A percentile compares a stretch with the other conserved stretches of the same genome.
phyloP scores from a whole-genome alignment of 768 basidiomycete species.

The Auriscalpium orientale region DNA sequence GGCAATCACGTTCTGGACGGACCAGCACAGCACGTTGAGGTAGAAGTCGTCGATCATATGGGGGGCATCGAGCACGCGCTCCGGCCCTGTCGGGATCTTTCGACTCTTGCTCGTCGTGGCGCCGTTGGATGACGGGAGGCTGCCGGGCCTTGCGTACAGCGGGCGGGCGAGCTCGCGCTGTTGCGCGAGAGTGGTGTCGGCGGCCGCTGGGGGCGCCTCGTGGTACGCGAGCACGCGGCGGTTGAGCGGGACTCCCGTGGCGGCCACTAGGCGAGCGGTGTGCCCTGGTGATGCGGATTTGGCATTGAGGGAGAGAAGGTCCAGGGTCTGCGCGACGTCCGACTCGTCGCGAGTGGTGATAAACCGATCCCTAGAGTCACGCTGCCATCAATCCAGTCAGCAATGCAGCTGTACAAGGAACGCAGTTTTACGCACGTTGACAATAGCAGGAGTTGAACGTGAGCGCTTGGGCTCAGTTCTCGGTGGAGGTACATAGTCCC shows the following conservation, averaged over 20 bases:
- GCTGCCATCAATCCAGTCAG: constrained; percentile 26
- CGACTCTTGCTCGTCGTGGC: constrained; percentile 63
- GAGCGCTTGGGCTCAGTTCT: constrained; percentile 62
- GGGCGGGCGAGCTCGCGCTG: constrained; percentile 75
- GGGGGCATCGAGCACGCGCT: constrained; percentile 93
- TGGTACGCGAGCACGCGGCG: constrained; percentile 84
- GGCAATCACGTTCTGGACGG: constrained; percentile 74
- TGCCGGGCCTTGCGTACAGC: constrained; percentile 61
- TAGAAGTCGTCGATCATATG: constrained; percentile 95
- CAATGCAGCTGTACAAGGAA: not conserved
- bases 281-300: constrained; percentile 63
- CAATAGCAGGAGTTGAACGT: constrained; percentile 60
- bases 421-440: constrained; percentile 2
- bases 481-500: constrained; percentile 64
- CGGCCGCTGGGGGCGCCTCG: constrained; percentile 76
- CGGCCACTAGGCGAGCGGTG: constrained; percentile 68
- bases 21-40: constrained; percentile 90
- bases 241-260: constrained; percentile 69
- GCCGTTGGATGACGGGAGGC: constrained; percentile 57
- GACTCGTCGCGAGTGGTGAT: constrained; percentile 49
- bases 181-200: constrained; percentile 64
- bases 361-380: constrained; percentile 59
- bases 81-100: constrained; percentile 79
- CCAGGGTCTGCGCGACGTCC: constrained; percentile 57
- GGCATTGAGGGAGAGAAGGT: constrained; percentile 52